These are phyloP conservation scores for Artomyces pyxidatus DNA, from an alignment of 768 basidiomycete species.

Conservation along the genomic window DNA sequence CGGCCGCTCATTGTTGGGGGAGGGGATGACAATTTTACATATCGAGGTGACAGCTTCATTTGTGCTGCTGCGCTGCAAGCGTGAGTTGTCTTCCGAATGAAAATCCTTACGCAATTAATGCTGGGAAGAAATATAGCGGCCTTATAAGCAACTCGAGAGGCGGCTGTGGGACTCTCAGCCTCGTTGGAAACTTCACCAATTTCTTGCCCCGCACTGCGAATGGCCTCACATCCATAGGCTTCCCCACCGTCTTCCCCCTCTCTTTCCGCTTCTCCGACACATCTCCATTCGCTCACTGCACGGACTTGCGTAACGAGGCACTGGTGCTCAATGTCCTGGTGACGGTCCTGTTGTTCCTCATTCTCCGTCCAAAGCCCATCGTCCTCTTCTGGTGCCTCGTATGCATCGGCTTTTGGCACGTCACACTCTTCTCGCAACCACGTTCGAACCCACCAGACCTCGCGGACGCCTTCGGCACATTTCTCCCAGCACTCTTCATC, in stretches of 20 bases:
- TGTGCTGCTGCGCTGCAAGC: conserved; percentile 80
- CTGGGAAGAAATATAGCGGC: conserved; percentile 36
- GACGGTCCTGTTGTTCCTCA: conserved; percentile 57
- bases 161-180: conserved; percentile 66
- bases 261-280: conserved; percentile 49
- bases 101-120: neutral
- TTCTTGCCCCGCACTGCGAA: conserved; percentile 52
- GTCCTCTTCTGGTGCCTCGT: conserved; percentile 71
- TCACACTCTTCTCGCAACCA: conserved; percentile 72
- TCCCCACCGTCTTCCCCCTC: conserved; percentile 68
- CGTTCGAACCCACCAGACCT: conserved; percentile 57
- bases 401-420: conserved; percentile 82
- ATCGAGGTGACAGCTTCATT: conserved; percentile 78
- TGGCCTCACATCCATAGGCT: conserved; percentile 64
- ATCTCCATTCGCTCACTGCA: conserved; percentile 50
- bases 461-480: conserved; percentile 64
- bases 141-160: conserved; percentile 54
- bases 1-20: conserved; percentile 81
- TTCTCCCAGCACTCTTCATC: conserved; percentile 73
- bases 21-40: conserved; percentile 61
- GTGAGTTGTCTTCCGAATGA: conserved; percentile 31
- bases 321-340: conserved; percentile 67
- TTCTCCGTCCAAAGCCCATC: conserved; percentile 64
- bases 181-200: conserved; percentile 66
- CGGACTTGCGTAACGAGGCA: conserved; percentile 61